Evolutionary conservation across 2,329 filamentous ascomycete genomes (phyloP).

Genomic region (Exophiala spinifera): DNA sequence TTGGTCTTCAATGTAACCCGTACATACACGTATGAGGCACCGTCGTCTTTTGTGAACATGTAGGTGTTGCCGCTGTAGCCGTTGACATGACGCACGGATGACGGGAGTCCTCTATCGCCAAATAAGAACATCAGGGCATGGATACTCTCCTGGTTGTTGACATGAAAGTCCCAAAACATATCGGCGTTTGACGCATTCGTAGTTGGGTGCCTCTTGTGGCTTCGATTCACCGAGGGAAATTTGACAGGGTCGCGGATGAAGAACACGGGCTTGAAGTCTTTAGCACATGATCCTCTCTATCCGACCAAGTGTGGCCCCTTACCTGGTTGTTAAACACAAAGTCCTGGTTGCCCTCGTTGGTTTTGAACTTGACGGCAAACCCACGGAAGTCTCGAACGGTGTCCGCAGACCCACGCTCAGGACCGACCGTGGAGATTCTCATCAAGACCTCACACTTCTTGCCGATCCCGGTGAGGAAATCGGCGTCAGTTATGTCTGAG

Average conservation of each 20-base stretch:
- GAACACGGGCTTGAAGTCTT: slow-evolving; percentile 56
- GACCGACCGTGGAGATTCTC: slow-evolving; percentile 48
- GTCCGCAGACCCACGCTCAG: slow-evolving; percentile 47
- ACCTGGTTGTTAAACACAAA: slow-evolving; percentile 44
- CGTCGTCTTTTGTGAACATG: slow-evolving; percentile 61
- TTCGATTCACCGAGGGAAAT: slow-evolving; percentile 71
- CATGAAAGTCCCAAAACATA: slow-evolving; percentile 66
- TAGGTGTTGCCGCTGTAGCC: slow-evolving; percentile 66
- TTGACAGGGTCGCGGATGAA: slow-evolving; percentile 70
- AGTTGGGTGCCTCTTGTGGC: slow-evolving; percentile 69
- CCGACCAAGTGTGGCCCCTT: not conserved
- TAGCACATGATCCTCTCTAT: too few species aligned
- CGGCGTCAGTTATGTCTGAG: slow-evolving; percentile 54
- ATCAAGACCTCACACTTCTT: slow-evolving; percentile 52
- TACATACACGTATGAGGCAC: slow-evolving; percentile 64
- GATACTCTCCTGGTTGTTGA: slow-evolving; percentile 59
- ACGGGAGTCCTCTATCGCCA: slow-evolving; percentile 64
- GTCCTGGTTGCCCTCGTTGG: slow-evolving; percentile 52
- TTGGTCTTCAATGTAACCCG: slow-evolving; percentile 64
- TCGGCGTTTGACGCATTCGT: slow-evolving; percentile 68
- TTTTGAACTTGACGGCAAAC: slow-evolving; percentile 52
- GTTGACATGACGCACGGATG: slow-evolving; percentile 65
- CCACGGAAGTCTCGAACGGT: slow-evolving; percentile 50
- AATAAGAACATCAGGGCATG: slow-evolving; percentile 66
- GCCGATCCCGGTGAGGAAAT: slow-evolving; percentile 53